phyloP scores from a whole-genome alignment of 1,284 basidiomycete species.

The Austroboletus niveus region DNA sequence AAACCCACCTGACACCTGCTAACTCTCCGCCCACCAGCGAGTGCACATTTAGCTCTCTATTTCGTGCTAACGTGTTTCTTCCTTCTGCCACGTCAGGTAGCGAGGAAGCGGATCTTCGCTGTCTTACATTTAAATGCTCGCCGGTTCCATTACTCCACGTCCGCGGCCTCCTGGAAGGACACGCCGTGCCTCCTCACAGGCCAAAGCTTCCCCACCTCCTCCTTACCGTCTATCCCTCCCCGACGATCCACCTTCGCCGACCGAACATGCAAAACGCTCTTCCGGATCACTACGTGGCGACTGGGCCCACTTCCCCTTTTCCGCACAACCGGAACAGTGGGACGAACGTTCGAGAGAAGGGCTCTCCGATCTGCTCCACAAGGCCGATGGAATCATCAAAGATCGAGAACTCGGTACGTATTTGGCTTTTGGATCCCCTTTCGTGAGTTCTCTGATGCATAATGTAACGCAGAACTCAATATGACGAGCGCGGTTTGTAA shows the following conservation, averaged over 20 bases:
- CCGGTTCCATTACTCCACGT: constrained; percentile 45
- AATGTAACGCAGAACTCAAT: constrained; percentile 54
- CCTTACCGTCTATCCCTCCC: constrained; percentile 43
- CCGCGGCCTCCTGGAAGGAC: constrained; percentile 61
- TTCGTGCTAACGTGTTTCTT: not conserved
- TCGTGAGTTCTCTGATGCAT: constrained; percentile 16
- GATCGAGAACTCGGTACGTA: constrained; percentile 70
- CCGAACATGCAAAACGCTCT: constrained; percentile 12
- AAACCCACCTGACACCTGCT: not conserved
- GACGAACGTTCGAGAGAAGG: constrained; percentile 69
- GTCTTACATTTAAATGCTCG: constrained; percentile 41
- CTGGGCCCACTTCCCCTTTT: constrained; percentile 11
- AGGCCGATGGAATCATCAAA: constrained; percentile 71
- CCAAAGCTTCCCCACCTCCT: constrained; percentile 50
- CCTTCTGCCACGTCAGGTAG: not conserved
- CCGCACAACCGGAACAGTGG: constrained; percentile 43
- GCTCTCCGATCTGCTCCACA: constrained; percentile 60
- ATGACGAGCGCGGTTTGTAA: constrained; percentile 67
- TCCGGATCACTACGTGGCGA: constrained; percentile 5
- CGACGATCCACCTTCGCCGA: constrained; percentile 12
- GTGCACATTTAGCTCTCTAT: constrained; percentile 7
- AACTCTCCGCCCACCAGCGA: not conserved
- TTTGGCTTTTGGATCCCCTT: not conserved
- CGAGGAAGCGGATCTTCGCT: constrained; percentile 11
- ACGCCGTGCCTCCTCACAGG: constrained; percentile 43